Evolutionary conservation across 805 yeast genomes (phyloP).

Genomic region (Lachancea fermentati): DNA sequence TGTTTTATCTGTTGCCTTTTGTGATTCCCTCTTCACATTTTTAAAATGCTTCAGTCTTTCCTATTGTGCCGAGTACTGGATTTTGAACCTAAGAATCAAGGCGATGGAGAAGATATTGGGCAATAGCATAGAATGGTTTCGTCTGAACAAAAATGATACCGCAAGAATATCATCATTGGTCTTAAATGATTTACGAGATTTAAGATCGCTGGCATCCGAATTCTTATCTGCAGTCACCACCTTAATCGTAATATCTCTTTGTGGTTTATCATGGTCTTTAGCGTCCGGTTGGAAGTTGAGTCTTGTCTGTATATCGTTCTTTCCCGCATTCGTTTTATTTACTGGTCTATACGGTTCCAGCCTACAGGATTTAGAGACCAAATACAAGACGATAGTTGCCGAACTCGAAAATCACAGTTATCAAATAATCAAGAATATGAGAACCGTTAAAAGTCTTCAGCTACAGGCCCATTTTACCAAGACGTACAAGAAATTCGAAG

Average conservation of each 20-base stretch:
- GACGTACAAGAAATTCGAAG: constrained; percentile 33
- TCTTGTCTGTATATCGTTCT: constrained; percentile 70
- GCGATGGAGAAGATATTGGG: constrained; percentile 45
- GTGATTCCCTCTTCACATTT: constrained; percentile 57
- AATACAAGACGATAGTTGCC: constrained; percentile 53
- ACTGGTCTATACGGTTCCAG: constrained; percentile 48
- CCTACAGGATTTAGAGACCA: constrained; percentile 50
- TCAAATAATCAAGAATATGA: constrained; percentile 54
- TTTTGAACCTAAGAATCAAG: constrained; percentile 43
- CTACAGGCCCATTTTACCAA: constrained; percentile 43
- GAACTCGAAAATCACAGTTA: constrained; percentile 44
- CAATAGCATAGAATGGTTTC: constrained; percentile 53
- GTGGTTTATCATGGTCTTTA: constrained; percentile 76
- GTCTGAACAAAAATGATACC: constrained; percentile 34
- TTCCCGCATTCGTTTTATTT: constrained; percentile 54
- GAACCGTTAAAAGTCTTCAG: constrained; percentile 56
- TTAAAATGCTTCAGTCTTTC: constrained; percentile 46
- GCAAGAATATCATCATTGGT: constrained; percentile 60
- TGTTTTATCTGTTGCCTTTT: constrained; percentile 54
- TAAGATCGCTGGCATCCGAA: constrained; percentile 58
- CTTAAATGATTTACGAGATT: constrained; percentile 77
- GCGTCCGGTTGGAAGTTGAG: constrained; percentile 82
- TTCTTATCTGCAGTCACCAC: constrained; percentile 52
- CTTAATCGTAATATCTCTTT: constrained; percentile 45
- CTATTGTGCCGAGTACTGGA: constrained; percentile 64